These are phyloP conservation scores for Corylus avellana DNA, from an alignment of 306 rosid species.

Conservation along the genomic window DNA sequence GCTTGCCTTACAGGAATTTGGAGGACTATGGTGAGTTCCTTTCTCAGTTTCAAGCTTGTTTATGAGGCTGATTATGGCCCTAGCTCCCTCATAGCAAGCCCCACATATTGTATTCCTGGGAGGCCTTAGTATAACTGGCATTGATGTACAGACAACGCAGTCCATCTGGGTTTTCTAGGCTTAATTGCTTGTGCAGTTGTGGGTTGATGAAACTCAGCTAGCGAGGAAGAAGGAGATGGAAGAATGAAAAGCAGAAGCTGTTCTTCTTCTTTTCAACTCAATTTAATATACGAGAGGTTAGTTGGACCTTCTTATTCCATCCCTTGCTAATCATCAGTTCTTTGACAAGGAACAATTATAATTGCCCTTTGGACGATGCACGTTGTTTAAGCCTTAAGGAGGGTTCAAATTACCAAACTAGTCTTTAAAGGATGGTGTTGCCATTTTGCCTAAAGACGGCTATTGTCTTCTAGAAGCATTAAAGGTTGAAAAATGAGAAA, in stretches of 20 bases:
- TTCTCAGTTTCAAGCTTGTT: conserved; percentile 46
- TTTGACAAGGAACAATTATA: conserved; percentile 29
- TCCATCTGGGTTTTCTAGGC: conserved; percentile 44
- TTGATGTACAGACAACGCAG: conserved; percentile 70
- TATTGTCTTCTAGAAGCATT: not conserved
- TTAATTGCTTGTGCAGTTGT: not conserved
- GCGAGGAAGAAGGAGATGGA: not conserved
- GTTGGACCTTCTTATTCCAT: conserved; percentile 39
- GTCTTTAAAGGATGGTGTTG: not conserved
- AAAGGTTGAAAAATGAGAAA: too few relatives aligned
- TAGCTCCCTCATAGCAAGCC: conserved; percentile 79
- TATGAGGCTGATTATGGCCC: conserved; percentile 51
- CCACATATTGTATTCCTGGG: conserved; percentile 84
- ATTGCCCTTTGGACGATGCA: conserved; percentile 33
- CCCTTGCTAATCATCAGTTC: not conserved
- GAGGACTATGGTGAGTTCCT: not conserved
- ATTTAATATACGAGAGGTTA: conserved; percentile 7
- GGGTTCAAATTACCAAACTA: conserved; percentile 15
- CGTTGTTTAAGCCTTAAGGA: not conserved
- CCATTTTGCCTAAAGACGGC: not conserved
- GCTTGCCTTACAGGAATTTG: conserved; percentile 77
- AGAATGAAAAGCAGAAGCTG: conserved; percentile 7
- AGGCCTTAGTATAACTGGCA: conserved; percentile 73
- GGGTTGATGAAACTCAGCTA: not conserved
- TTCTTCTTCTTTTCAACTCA: conserved; percentile 13